These are phyloP conservation scores for Alternaria brassicicola DNA, from an alignment of 2,329 filamentous ascomycete species.

Conservation along the genomic window DNA sequence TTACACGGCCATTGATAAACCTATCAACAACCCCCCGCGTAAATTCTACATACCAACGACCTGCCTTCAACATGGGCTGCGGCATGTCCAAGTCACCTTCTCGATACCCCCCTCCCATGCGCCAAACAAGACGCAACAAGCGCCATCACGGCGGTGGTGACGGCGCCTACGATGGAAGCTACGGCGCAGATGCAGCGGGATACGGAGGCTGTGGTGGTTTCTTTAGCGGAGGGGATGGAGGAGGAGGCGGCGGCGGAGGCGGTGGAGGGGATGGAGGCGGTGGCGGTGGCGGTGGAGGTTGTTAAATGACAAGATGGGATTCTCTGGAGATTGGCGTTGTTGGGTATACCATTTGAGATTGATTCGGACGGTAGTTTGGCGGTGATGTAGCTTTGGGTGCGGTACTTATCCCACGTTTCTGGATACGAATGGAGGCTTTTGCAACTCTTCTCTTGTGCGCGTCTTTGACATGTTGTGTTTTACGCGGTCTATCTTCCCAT, in stretches of 20 bases:
- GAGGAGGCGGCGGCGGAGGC: conserved; percentile 17
- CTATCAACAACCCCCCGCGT: not conserved
- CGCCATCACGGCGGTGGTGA: not conserved
- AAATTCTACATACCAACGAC: not conserved
- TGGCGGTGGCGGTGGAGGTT: conserved; percentile 6
- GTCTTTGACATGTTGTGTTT: too few relatives aligned
- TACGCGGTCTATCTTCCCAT: too few relatives aligned
- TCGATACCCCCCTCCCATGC: conserved; percentile 19
- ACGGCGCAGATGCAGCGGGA: not conserved
- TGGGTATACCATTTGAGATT: not conserved
- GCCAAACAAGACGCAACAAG: conserved; percentile 1
- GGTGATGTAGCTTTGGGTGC: not conserved
- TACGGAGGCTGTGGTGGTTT: conserved; percentile 8
- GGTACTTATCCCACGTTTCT: not conserved
- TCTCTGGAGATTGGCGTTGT: not conserved
- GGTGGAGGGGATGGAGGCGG: conserved; percentile 13
- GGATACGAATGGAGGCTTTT: not conserved
- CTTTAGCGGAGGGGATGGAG: conserved; percentile 1
- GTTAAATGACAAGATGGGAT: not conserved
- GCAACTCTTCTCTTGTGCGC: not conserved
- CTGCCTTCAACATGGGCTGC: conserved; percentile 23
- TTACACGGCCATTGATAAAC: too few relatives aligned
- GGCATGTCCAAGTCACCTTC: conserved; percentile 20
- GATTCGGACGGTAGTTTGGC: not conserved
- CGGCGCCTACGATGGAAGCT: not conserved